Base-by-base conservation (phyloP, 805 yeast species). In the Lachancea kluyveri region DNA sequence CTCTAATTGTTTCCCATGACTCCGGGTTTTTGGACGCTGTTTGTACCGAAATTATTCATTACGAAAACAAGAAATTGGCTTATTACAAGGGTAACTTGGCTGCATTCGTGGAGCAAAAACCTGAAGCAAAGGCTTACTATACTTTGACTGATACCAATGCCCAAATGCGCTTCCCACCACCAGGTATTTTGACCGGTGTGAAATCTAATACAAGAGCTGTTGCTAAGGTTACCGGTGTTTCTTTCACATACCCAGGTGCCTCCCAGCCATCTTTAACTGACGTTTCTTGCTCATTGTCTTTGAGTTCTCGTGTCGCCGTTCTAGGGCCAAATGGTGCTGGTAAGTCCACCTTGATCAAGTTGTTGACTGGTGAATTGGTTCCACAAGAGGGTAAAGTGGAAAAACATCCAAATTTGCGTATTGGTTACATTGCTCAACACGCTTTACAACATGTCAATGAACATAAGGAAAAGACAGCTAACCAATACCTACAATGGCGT, bases 241-340 rank as follows among this genome's bases (percentile, higher is more conserved):
- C 94, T 2, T 92, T 86, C 62, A 52, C 83, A 24, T 90, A 92
- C 57, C 96, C 97, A 17, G 94, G 95, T 36, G 84, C 87, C 17
- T 61, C 74, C 12, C 83, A 84, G 56, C 94, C 95, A 20, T 84
- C 95, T 2, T 67, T 90, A 49, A 54, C 60, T 18, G 54, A 83
- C 53, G 92, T 87, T 22, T 80, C 95, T 2, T 84, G 94, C 62
- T 82, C 95, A n/a, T 70, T 92, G 39, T 83, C 95, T 3, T 68
- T 90, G 45, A 84, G 95, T n/a, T 90, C 97, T 20, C 79, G 98
- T 65, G 95, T 90, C 42, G 97, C 97, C 27, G 78, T 92, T 50
- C 65, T 92, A 36, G 98, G 98, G 35, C 96, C 97, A 41, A 90
- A 90, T 59, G 98, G 98, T 71, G 98, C 98, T 32, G 98, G 98